A percentile compares a stretch with the other conserved stretches of the same genome.
Evolutionary conservation across 495 filamentous ascomycete genomes (phyloP).

Genomic region (Penicillium bovifimosum): DNA sequence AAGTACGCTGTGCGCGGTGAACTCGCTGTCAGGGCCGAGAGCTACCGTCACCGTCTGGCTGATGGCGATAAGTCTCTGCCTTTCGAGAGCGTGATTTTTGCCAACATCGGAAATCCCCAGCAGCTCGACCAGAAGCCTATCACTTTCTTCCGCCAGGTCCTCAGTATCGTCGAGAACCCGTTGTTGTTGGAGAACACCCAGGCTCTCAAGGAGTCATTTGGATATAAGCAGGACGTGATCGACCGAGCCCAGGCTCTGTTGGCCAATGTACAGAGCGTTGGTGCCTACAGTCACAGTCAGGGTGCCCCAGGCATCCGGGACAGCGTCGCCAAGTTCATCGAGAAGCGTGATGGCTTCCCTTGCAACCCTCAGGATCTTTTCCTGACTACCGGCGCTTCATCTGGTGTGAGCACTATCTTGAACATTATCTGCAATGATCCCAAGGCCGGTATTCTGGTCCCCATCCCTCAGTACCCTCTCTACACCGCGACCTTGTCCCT

Average conservation of each 20-base stretch:
- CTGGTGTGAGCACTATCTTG: constrained; percentile 87
- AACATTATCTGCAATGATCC: constrained; percentile 78
- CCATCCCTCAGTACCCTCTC: constrained; percentile 95
- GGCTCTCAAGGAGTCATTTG: constrained; percentile 56
- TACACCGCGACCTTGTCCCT: constrained; percentile 92
- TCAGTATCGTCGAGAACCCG: constrained; percentile 91
- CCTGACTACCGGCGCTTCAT: constrained; percentile 84
- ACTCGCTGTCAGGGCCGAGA: constrained; percentile 83
- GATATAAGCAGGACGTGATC: constrained; percentile 83
- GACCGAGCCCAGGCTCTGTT: constrained; percentile 75
- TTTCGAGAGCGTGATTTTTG: constrained; percentile 85
- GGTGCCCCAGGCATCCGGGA: constrained; percentile 79
- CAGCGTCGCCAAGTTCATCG: constrained; percentile 87
- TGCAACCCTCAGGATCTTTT: constrained; percentile 75
- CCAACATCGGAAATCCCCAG: constrained; percentile 98
- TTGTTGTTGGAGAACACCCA: constrained; percentile 71
- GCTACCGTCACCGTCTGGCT: constrained; percentile 67
- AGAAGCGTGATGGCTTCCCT: constrained; percentile 82
- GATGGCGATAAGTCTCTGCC: constrained; percentile 63
- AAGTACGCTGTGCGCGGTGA: constrained; percentile 97
- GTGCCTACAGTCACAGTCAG: constrained; percentile 92
- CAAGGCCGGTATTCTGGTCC: constrained; percentile 82
- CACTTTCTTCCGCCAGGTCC: constrained; percentile 96
- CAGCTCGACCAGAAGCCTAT: constrained; percentile 98
- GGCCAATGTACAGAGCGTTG: constrained; percentile 79